A percentile compares a stretch with the other conserved stretches of the same genome.
phyloP scores from a whole-genome alignment of 2,329 filamentous ascomycete genomes.

The Cladosporium colombiae region DNA sequence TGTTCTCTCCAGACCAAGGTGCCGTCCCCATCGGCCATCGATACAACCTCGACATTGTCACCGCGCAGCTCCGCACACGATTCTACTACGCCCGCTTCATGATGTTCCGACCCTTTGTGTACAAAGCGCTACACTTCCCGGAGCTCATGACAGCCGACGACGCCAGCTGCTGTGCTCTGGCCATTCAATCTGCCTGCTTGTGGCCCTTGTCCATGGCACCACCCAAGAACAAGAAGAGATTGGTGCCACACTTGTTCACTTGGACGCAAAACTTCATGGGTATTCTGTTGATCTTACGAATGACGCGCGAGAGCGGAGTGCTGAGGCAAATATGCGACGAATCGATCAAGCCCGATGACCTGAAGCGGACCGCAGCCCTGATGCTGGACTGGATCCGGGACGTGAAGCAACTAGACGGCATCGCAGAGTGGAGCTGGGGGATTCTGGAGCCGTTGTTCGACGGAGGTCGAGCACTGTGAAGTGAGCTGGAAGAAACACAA shows the following conservation, averaged over 20 bases:
- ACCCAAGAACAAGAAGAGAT: slow-evolving; percentile 57
- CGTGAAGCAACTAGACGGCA: slow-evolving; percentile 55
- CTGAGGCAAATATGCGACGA: slow-evolving; percentile 53
- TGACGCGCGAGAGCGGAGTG: slow-evolving; percentile 55
- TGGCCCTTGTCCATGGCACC: slow-evolving; percentile 64
- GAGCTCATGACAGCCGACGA: slow-evolving; percentile 57
- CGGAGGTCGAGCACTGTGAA: not conserved
- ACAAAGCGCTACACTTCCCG: slow-evolving; percentile 61
- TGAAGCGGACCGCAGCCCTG: slow-evolving; percentile 53
- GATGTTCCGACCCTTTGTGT: slow-evolving; percentile 60
- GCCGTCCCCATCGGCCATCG: slow-evolving; percentile 49
- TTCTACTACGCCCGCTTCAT: slow-evolving; percentile 62
- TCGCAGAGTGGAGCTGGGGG: slow-evolving; percentile 59
- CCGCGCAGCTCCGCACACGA: slow-evolving; percentile 58
- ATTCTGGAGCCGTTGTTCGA: slow-evolving; percentile 50
- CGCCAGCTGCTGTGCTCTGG: slow-evolving; percentile 56
- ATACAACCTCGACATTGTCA: slow-evolving; percentile 58
- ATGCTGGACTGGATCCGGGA: slow-evolving; percentile 64
- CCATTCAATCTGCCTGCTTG: slow-evolving; percentile 57
- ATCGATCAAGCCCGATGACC: slow-evolving; percentile 50
- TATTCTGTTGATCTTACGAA: slow-evolving; percentile 58
- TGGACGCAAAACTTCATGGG: slow-evolving; percentile 65
- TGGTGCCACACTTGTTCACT: slow-evolving; percentile 61
- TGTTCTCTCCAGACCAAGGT: slow-evolving; percentile 53
- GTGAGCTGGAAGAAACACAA: not conserved